Percentiles rank a stretch among this genome's conserved stretches.
Evolutionary conservation across 768 basidiomycete genomes (phyloP).

Genomic region (Auriculariales sp.): DNA sequence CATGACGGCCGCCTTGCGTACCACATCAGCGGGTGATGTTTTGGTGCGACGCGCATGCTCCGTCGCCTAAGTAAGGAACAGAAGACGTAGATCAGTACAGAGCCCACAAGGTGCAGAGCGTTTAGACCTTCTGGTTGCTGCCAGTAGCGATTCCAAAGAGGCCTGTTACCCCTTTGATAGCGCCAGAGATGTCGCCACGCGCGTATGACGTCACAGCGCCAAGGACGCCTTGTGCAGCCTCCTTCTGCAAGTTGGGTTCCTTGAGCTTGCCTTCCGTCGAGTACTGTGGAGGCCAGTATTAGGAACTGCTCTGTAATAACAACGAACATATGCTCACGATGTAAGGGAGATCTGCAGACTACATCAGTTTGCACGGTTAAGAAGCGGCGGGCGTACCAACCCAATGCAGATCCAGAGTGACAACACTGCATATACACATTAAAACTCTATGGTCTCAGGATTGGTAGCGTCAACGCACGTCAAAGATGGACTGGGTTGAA

Average conservation of each 20-base stretch:
- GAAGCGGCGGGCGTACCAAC: slow-evolving; percentile 23
- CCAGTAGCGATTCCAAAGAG: slow-evolving; percentile 66
- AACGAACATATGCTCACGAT: slow-evolving; percentile 8
- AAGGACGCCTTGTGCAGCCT: slow-evolving; percentile 79
- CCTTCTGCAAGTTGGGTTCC: slow-evolving; percentile 78
- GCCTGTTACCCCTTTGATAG: slow-evolving; percentile 57
- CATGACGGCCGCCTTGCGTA: slow-evolving; percentile 22
- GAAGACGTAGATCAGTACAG: too few species aligned
- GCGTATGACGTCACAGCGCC: slow-evolving; percentile 64
- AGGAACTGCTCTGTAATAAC: neutral
- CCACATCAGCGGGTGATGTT: slow-evolving; percentile 76
- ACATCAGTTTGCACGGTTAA: slow-evolving; percentile 16
- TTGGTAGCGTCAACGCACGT: slow-evolving; percentile 29
- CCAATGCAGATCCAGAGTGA: slow-evolving; percentile 81
- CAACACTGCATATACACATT: slow-evolving; percentile 38
- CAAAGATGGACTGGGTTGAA: slow-evolving; percentile 38
- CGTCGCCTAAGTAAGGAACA: too few species aligned
- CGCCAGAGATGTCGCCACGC: slow-evolving; percentile 65
- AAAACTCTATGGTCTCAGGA: slow-evolving; percentile 2
- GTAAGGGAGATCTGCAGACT: slow-evolving; percentile 24
- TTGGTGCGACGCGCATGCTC: slow-evolving; percentile 44
- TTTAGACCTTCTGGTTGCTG: slow-evolving; percentile 37
- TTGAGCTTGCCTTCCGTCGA: slow-evolving; percentile 93
- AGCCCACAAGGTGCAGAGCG: too few species aligned
- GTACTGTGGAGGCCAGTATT: slow-evolving; percentile 33